Base-by-base conservation (phyloP, 768 basidiomycete genomes). In the Leccinellum rugosiceps region DNA sequence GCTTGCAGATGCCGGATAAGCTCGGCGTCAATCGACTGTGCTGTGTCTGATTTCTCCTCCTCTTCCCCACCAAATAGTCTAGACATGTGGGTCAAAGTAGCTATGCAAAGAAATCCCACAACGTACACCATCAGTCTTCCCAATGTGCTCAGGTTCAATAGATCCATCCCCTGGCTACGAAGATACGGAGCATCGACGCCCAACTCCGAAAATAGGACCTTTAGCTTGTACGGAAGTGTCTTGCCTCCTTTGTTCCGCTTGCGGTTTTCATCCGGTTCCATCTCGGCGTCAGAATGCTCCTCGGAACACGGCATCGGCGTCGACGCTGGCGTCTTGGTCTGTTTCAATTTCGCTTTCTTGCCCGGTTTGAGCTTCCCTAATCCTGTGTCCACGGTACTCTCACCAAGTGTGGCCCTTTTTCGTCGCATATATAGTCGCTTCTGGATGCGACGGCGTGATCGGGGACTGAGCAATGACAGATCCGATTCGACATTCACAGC, bases 391-490 rank as follows among this genome's bases (percentile, higher is more conserved):
- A 56, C 13, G 2, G 15, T 25, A 26, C 61, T 68, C 41, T 76
- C 86, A 28, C 66, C 64, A 31, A 75, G 69, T 28, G 75, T 70
- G 3, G 89, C 88, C 44, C 88, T 80, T 66, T 82, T 85, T 28
- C 82, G 80, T 6, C 88, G 83, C 89, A 90, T 90, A 61, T 87
- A 81, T 6, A 90, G 73, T 38, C 87, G 77, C 57, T 89, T 89
- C 57, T 74, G 72, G 23, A 82, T 60, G n/a, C 80, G 83, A 32
- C 84, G 80, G 7, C 83, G 83, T 9, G 80, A 76, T 1, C 62
- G 64, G 1, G 84, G 83, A 19, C 77, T 81, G 21, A 80, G 73
- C 30, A 53, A 52, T n/a, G 60, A 59, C 17, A 68, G 48, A 46
- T 67, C 67, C 28, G 60, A n/a, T 5, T 58, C 53, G 35, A 47